phyloP scores from a whole-genome alignment of 768 basidiomycete genomes.

The Pisolithus orientalis region DNA sequence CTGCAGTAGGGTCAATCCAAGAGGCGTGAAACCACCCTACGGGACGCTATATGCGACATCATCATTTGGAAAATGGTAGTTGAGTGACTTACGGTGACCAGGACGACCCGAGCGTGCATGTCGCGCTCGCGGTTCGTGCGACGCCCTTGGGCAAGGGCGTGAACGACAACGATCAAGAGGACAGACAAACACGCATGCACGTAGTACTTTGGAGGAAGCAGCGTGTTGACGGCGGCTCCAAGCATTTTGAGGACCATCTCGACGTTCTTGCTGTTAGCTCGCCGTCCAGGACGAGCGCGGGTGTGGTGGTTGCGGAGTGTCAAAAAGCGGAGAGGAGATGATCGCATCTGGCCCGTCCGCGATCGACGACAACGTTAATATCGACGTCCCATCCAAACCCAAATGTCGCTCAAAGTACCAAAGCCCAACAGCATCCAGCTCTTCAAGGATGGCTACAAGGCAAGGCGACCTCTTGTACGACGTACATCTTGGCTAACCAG shows the following conservation, averaged over 20 bases:
- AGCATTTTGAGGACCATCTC: constrained; percentile 53
- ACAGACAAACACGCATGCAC: constrained; percentile 44
- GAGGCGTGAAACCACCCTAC: constrained; percentile 71
- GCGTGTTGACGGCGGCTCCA: constrained; percentile 30
- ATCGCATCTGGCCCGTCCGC: no score
- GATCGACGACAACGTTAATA: no score
- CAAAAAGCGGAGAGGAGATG: not conserved
- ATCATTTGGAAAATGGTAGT: not conserved
- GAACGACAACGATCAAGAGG: constrained; percentile 40
- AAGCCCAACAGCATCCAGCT: constrained; percentile 84
- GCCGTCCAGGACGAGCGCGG: not conserved
- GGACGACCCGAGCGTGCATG: constrained; percentile 62
- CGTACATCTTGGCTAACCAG: constrained; percentile 6
- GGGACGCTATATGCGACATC: constrained; percentile 1
- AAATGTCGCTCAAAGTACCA: constrained; percentile 92
- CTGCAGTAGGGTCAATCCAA: constrained; percentile 63
- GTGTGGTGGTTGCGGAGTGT: not conserved
- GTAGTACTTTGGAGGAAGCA: constrained; percentile 55
- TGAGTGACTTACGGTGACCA: constrained; percentile 55
- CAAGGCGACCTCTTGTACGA: constrained; percentile 18
- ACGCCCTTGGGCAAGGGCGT: constrained; percentile 61
- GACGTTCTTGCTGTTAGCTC: not conserved
- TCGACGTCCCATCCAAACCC: no score
- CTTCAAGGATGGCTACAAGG: constrained; percentile 98
- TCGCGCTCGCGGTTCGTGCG: constrained; percentile 69